These are phyloP conservation scores for Fusarium acutatum DNA, from an alignment of 2,329 filamentous ascomycete species.

Conservation along the genomic window DNA sequence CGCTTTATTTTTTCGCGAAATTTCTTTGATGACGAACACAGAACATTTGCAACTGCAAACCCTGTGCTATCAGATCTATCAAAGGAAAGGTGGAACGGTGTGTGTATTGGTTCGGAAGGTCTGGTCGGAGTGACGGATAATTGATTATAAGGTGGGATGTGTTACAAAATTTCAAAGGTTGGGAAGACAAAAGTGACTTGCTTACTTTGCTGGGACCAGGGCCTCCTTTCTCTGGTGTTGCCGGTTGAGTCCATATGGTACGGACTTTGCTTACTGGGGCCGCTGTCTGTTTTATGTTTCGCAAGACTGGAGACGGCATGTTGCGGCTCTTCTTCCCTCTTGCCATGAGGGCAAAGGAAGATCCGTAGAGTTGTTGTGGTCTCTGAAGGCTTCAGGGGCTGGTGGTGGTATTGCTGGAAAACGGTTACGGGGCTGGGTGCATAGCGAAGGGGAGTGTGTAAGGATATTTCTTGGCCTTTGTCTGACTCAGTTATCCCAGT, in stretches of 20 bases:
- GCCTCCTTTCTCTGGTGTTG: slow-evolving; percentile 45
- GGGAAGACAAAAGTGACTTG: slow-evolving; percentile 54
- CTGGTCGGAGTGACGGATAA: slow-evolving; percentile 52
- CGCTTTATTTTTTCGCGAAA: slow-evolving; percentile 39
- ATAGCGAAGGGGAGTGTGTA: slow-evolving; percentile 57
- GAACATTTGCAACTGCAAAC: slow-evolving; percentile 56
- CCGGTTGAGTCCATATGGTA: slow-evolving; percentile 44
- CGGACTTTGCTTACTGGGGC: slow-evolving; percentile 44
- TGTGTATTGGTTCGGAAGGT: slow-evolving; percentile 50
- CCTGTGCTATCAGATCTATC: slow-evolving; percentile 54
- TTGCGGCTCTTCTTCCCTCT: slow-evolving; percentile 5
- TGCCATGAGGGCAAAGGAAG: neutral
- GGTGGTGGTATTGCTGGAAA: slow-evolving; percentile 53
- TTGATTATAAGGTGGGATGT: slow-evolving; percentile 48
- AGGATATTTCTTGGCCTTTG: slow-evolving; percentile 51
- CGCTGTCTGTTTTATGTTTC: slow-evolving; percentile 44
- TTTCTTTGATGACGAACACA: slow-evolving; percentile 56
- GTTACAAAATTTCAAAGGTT: slow-evolving; percentile 47
- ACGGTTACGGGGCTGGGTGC: slow-evolving; percentile 51
- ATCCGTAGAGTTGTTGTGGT: neutral
- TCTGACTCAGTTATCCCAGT: slow-evolving; percentile 47
- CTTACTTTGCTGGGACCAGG: slow-evolving; percentile 43
- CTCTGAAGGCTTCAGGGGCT: slow-evolving; percentile 26
- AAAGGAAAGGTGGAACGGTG: slow-evolving; percentile 48
- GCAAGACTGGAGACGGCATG: slow-evolving; percentile 41